These are phyloP conservation scores for Allium sativum DNA, from an alignment of 106 monocot genomes.

Conservation along the genomic window DNA sequence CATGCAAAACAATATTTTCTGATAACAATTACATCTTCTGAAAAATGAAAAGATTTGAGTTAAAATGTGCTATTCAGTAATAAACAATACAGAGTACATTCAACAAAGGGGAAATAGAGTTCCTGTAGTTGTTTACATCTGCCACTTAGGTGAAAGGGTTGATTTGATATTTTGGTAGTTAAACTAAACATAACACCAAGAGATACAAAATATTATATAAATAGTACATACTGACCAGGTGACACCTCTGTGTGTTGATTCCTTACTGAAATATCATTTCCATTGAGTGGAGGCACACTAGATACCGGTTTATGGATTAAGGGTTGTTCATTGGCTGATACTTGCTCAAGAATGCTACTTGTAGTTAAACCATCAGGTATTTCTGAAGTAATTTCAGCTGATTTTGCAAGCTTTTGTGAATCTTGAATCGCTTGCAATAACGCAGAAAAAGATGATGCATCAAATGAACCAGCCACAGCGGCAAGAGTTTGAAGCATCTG, in stretches of 20 bases:
- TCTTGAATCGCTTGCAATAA: conserved; percentile 49
- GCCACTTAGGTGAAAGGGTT: too few relatives aligned
- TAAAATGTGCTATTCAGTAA: too few relatives aligned
- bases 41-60: too few relatives aligned
- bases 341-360: conserved; percentile 17
- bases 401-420: conserved; percentile 24
- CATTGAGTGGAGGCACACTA: conserved; percentile 7
- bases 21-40: too few relatives aligned
- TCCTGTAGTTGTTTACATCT: too few relatives aligned
- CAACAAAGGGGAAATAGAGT: too few relatives aligned
- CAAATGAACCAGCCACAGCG: conserved; percentile 39
- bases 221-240: conserved; percentile 20
- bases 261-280: conserved; percentile 12
- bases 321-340: conserved; percentile 8
- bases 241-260: conserved; percentile 1
- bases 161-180: too few relatives aligned
- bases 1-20: too few relatives aligned
- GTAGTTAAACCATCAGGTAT: conserved; percentile 18
- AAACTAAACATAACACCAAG: background rate
- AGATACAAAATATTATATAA: background rate
- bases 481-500: conserved; percentile 56
- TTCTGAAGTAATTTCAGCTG: conserved; percentile 27
- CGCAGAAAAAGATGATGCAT: conserved; percentile 28
- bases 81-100: too few relatives aligned
- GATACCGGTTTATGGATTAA: conserved; percentile 6